Conservation (phyloP, 2,329 filamentous ascomycete genomes). For the Esteya vermicola region DNA sequence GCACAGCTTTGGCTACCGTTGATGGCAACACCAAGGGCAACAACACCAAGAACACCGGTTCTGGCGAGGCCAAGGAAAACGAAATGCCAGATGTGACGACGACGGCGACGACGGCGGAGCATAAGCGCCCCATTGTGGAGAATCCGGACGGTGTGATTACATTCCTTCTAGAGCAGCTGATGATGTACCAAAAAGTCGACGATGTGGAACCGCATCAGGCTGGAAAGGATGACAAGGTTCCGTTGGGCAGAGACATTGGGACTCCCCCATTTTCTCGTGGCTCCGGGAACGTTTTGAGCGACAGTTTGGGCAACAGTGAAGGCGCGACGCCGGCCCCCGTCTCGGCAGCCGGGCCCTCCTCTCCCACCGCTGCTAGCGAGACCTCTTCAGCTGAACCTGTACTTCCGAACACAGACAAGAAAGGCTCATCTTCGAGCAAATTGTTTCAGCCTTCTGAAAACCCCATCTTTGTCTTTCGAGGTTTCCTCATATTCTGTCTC, state of each 20-base stretch:
- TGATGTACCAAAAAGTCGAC: conserved; percentile 85
- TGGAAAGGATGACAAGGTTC: conserved; percentile 1
- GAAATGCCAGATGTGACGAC: conserved; percentile 45
- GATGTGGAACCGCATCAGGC: conserved; percentile 50
- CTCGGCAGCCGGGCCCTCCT: background rate
- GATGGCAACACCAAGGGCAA: background rate
- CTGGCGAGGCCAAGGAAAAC: no score
- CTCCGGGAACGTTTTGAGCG: no score
- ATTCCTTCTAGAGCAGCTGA: conserved; percentile 80
- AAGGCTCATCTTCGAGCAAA: conserved; percentile 23
- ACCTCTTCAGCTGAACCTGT: background rate
- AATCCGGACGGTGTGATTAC: conserved; percentile 92
- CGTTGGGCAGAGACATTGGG: conserved; percentile 6
- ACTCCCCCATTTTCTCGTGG: background rate
- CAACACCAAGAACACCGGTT: no score
- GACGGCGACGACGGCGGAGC: conserved; percentile 46
- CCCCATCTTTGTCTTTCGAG: conserved; percentile 91
- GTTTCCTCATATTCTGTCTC: conserved; percentile 84
- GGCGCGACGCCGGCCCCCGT: background rate
- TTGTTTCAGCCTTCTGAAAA: conserved; percentile 86
- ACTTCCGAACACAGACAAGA: conserved; percentile 5
- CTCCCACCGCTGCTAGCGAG: background rate
- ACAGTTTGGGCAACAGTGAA: background rate
- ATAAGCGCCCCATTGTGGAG: conserved; percentile 74
- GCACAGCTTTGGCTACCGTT: conserved; percentile 17